Evolutionary conservation across 2,329 filamentous ascomycete species (phyloP).

Genomic region (Daldinia sp.): DNA sequence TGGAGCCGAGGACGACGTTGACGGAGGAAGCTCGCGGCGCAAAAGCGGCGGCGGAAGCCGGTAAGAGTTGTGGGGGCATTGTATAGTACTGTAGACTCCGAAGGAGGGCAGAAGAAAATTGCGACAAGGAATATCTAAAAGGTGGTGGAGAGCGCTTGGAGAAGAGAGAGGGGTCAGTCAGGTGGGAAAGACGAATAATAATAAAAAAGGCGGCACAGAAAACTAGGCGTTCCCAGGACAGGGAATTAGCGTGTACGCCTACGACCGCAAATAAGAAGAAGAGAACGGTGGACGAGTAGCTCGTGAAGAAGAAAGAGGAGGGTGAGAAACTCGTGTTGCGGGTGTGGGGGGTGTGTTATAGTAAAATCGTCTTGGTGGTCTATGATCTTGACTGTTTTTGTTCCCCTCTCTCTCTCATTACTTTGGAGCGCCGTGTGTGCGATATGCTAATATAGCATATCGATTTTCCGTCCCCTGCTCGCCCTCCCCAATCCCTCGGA

Average conservation of each 20-base stretch:
- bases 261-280: conserved; percentile 65
- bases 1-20: conserved; percentile 91
- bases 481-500: conserved; percentile 28
- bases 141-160: conserved; percentile 39
- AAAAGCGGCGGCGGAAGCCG: conserved; percentile 95
- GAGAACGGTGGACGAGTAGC: conserved; percentile 65
- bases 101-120: conserved; percentile 34
- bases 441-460: conserved; percentile 16
- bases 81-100: conserved; percentile 36
- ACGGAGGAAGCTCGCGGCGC: conserved; percentile 88
- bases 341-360: conserved; percentile 61
- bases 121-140: conserved; percentile 47
- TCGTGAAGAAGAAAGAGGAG: conserved; percentile 63
- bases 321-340: conserved; percentile 57
- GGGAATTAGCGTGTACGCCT: conserved; percentile 69
- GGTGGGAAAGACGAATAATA: conserved; percentile 54
- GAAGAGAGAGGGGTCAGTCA: conserved; percentile 39
- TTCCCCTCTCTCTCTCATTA: background rate
- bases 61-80: conserved; percentile 94
- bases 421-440: background rate
- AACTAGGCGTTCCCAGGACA: conserved; percentile 63
- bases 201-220: conserved; percentile 55
- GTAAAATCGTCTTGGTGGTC: conserved; percentile 33
- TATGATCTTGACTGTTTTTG: background rate
- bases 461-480: conserved; percentile 6